Evolutionary conservation across 768 basidiomycete genomes (phyloP), one percentile per base, ranked within the genome.

Genomic region (Saitozyma podzolica): DNA sequence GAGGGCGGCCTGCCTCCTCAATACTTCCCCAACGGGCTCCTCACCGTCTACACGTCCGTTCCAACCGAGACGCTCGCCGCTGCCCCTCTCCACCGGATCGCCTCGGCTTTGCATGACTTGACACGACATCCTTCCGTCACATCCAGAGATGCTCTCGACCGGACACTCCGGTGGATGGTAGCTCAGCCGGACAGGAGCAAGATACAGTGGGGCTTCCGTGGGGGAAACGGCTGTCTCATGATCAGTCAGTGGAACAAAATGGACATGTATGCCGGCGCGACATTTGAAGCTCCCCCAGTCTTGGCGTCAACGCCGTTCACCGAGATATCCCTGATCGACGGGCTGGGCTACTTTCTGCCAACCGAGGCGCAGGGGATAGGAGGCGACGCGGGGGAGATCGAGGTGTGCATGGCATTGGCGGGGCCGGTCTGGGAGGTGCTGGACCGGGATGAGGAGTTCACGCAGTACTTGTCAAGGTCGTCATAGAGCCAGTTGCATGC

Each of bases 201-300:
- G 29, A 58, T 68, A 39, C 20, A 41, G 42, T 14, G 17, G 6
- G 43, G 43, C 37, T 66, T 71, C 41, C 37, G 40, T 29, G 16
- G 40, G 20, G 62, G 62, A 1, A 49, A 40, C 6, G 69, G 69
- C 6, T 42, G 54, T 13, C 55, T 67, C 45, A 61, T 59, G 63
- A 50, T 67, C 40, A 64, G 58, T 42, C 62, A 64, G 37, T 70
- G 69, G 69, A 70, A 65, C 59, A 61, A 61, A 52, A 37, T 67
- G 7, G 62, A 67, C 17, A 60, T 66, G 48, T 69, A 66, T 29
- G 52, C 39, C 1, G 65, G 61, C 6, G 20, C 43, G 20, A 41
- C 37, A 19, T 58, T 65, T 39, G 62, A 66, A 10, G 43, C 41
- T n/a, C 8, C 17, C 9, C 68, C 68, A 16, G 49, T 54, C 7